Conservation (phyloP, 75 land plant species). For the Larix kaempferi region DNA sequence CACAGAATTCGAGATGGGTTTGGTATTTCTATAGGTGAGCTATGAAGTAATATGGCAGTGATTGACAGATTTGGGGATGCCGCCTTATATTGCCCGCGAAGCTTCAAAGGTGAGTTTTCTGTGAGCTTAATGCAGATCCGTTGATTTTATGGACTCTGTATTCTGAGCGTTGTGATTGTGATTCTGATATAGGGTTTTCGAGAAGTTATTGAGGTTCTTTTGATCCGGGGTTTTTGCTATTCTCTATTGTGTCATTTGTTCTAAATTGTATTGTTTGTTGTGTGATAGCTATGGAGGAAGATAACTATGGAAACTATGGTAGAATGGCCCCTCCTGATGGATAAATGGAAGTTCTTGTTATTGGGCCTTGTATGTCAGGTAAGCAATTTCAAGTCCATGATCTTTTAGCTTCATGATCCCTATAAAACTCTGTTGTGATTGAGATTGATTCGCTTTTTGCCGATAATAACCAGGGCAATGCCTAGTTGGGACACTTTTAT, state of each 20-base stretch:
- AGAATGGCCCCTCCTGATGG: slow-evolving; percentile 44
- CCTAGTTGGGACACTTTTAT: too few relatives aligned
- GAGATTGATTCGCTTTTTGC: not conserved
- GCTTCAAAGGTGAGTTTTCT: slow-evolving; percentile 23
- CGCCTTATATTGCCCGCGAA: slow-evolving; percentile 25
- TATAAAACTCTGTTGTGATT: not conserved
- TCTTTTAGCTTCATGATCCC: not conserved
- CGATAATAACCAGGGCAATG: not conserved
- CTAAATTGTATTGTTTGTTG: not conserved
- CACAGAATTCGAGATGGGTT: too few relatives aligned
- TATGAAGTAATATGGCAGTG: too few relatives aligned
- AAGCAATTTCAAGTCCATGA: not conserved
- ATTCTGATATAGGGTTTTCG: not conserved
- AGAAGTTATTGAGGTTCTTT: not conserved
- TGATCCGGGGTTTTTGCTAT: not conserved
- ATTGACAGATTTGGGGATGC: slow-evolving; percentile 1
- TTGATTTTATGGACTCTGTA: not conserved
- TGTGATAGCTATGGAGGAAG: slow-evolving; percentile 57
- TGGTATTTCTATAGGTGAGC: too few relatives aligned
- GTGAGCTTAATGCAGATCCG: not conserved
- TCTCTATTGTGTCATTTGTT: slow-evolving; percentile 1
- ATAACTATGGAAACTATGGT: slow-evolving; percentile 39
- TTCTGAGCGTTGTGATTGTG: not conserved
- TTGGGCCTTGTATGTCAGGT: slow-evolving; percentile 58
- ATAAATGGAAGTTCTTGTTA: slow-evolving; percentile 55